phyloP scores from a whole-genome alignment of 202 grass and related monocot species.

The Zizania palustris region DNA sequence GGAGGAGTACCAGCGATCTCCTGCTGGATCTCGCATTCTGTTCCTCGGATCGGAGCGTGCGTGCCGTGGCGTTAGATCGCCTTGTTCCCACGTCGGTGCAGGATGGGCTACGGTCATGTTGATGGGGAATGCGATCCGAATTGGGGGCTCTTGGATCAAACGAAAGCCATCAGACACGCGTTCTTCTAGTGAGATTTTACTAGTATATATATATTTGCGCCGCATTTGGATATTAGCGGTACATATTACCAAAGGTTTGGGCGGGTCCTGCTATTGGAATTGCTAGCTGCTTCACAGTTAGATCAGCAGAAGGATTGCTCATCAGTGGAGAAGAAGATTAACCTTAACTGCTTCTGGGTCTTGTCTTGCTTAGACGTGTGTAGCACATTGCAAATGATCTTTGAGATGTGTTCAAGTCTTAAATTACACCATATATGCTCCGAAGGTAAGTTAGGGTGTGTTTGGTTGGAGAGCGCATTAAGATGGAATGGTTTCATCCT shows the following conservation, averaged over 20 bases:
- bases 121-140: neutral
- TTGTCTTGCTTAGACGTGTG: neutral
- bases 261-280: neutral
- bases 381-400: neutral
- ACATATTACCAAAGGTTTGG: neutral
- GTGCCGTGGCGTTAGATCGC: neutral
- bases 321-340: too few species aligned
- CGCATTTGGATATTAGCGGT: neutral
- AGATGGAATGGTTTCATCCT: too few species aligned
- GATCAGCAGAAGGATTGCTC: neutral
- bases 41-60: neutral
- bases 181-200: neutral
- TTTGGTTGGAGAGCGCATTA: too few species aligned
- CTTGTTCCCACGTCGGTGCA: neutral
- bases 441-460: too few species aligned
- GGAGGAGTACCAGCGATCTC: neutral
- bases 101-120: neutral
- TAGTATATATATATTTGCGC: neutral
- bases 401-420: neutral
- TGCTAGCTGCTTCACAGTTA: neutral
- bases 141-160: neutral
- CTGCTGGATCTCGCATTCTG: neutral
- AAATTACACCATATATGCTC: too few species aligned
- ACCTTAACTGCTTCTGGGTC: neutral
- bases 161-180: neutral